A percentile compares a stretch with the other conserved stretches of the same genome.
phyloP scores from a whole-genome alignment of 2,329 filamentous ascomycete genomes.

The Pseudogymnoascus sp. region DNA sequence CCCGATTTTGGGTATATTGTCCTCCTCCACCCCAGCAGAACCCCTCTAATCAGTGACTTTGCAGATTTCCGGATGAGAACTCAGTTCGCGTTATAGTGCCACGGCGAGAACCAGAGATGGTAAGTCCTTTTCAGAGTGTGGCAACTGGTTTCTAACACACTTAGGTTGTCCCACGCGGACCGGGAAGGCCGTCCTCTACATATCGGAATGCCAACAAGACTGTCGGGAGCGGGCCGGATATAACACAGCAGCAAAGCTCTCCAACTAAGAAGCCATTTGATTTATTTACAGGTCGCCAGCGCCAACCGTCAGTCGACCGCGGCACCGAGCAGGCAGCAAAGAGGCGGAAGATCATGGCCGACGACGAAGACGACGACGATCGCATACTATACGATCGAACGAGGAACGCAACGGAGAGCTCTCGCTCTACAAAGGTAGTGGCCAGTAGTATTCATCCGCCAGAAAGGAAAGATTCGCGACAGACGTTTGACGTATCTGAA shows the following conservation, averaged over 20 bases:
- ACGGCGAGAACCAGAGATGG: not conserved
- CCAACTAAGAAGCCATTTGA: not conserved
- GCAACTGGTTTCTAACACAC: not conserved
- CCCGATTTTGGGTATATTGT: conserved; percentile 1
- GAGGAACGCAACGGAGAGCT: not conserved
- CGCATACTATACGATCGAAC: not conserved
- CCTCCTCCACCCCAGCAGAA: not conserved
- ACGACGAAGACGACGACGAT: not conserved
- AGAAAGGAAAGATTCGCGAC: not conserved
- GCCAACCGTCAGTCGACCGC: not conserved
- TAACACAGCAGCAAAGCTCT: not conserved
- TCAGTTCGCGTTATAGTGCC: not conserved
- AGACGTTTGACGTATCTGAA: not conserved
- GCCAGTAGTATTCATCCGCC: not conserved
- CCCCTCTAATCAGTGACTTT: not conserved
- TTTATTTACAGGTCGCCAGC: not conserved
- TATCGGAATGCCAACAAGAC: not conserved
- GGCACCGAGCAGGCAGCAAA: not conserved
- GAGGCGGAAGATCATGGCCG: not conserved
- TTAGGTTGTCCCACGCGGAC: not conserved
- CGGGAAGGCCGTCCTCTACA: not conserved
- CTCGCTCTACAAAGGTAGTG: not conserved
- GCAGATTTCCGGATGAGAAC: not conserved
- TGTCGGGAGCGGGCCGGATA: not conserved
- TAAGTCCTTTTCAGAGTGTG: not conserved